Evolutionary conservation across 352 stramenopile species (phyloP).

Genomic region (Thalassiosira ordinaria): DNA sequence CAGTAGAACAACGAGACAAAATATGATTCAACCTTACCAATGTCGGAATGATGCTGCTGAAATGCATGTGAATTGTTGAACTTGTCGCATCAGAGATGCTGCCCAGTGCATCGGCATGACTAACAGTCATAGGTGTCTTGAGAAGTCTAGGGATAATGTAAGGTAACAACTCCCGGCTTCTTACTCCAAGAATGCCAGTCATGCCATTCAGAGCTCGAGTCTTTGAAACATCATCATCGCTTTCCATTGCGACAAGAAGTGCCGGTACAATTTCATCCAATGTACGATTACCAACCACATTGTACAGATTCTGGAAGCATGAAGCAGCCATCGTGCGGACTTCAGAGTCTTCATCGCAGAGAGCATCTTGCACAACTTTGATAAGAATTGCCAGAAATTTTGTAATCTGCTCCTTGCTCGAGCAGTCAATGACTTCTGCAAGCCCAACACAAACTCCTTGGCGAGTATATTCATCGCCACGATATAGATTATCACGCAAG

Average conservation of each 20-base stretch:
- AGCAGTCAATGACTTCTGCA: conserved; percentile 96
- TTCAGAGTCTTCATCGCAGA: conserved; percentile 92
- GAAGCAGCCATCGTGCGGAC: conserved; percentile 92
- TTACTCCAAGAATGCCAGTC: conserved; percentile 96
- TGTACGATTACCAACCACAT: conserved; percentile 92
- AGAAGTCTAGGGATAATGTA: conserved; percentile 97
- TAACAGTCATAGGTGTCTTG: conserved; percentile 90
- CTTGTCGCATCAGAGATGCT: conserved; percentile 93
- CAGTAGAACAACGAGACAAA: no score
- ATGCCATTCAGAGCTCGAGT: conserved; percentile 93
- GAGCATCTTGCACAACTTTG: conserved; percentile 95
- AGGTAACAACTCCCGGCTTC: conserved; percentile 95
- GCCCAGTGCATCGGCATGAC: conserved; percentile 90
- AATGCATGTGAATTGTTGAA: conserved; percentile 94
- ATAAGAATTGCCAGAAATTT: conserved; percentile 97
- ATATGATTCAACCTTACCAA: no score
- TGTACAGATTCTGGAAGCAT: conserved; percentile 97
- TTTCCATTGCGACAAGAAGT: conserved; percentile 93
- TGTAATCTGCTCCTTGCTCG: conserved; percentile 94
- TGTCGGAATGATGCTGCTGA: conserved; percentile 92
- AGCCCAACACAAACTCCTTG: conserved; percentile 98
- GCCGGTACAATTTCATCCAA: conserved; percentile 97
- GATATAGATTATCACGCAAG: conserved; percentile 92
- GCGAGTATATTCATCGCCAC: conserved; percentile 81
- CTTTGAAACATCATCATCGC: conserved; percentile 75